Evolutionary conservation across 2,329 filamentous ascomycete genomes (phyloP).

Genomic region (Pseudocercospora fijiensis): DNA sequence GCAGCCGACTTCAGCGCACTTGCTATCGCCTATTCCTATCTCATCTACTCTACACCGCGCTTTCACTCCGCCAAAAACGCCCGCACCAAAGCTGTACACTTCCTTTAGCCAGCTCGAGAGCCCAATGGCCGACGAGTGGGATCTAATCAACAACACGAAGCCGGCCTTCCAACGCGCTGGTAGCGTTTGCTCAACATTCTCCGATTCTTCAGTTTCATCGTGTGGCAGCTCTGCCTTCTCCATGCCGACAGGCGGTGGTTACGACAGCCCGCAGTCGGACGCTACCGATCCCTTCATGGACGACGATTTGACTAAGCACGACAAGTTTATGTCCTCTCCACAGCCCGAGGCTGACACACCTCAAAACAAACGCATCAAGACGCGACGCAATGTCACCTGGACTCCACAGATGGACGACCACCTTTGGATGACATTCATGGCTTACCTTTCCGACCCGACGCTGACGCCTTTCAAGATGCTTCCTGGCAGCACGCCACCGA

Average conservation of each 20-base stretch:
- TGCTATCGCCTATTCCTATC: conserved; percentile 45
- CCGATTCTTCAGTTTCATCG: conserved; percentile 63
- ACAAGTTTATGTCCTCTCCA: conserved; percentile 29
- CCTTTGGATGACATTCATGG: conserved; percentile 65
- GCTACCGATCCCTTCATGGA: conserved; percentile 54
- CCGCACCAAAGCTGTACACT: conserved; percentile 36
- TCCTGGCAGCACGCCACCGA: conserved; percentile 61
- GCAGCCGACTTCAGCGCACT: conserved; percentile 37
- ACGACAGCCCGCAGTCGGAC: conserved; percentile 62
- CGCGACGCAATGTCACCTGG: conserved; percentile 49
- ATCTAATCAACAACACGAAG: conserved; percentile 34
- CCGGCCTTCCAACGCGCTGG: conserved; percentile 51
- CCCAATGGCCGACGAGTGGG: conserved; percentile 34
- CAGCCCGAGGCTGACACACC: conserved; percentile 28
- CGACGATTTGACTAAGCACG: conserved; percentile 31
- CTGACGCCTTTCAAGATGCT: conserved; percentile 67
- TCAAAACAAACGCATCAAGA: conserved; percentile 46
- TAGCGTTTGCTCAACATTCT: conserved; percentile 59
- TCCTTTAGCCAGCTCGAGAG: conserved; percentile 31
- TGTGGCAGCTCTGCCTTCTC: conserved; percentile 54
- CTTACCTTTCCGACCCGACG: conserved; percentile 64
- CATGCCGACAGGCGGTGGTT: conserved; percentile 53
- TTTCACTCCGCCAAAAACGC: conserved; percentile 52
- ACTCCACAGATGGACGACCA: conserved; percentile 65
- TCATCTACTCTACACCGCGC: conserved; percentile 37